Base-by-base conservation (phyloP, 1,284 basidiomycete genomes). In the Neonothopanus nambi region DNA sequence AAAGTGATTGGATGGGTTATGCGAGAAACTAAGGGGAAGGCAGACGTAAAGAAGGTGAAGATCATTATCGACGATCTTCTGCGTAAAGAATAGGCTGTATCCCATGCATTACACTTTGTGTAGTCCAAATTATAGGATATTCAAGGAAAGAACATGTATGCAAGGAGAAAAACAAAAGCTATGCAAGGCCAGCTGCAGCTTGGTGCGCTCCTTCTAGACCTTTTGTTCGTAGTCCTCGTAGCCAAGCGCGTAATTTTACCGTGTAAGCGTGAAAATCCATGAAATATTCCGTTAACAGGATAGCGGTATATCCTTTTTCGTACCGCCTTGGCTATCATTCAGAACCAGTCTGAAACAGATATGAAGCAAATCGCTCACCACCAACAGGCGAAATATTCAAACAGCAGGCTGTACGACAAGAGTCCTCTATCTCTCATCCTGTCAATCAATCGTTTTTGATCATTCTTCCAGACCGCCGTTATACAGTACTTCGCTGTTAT, bases 401-500 rank as follows among this genome's bases (percentile, higher is more conserved):
- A 61, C 36, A 88, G 59, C n/a, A 82, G 65, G 5, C 70, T 64
- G 9, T 82, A 61, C 20, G 82, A 82, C 42, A 84, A 66, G 7
- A 85, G 66, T 0, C 84, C 83, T 24, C 70, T 69, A 37, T 73
- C 69, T 48, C 76, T 70, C 71, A 86, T 75, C 57, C 69, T 63
- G 52, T 75, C 69, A 52, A 78, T 68, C 5, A 85, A 61, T 12
- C 76, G 75, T 51, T 78, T 74, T 61, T 79, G 78, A 55, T 96
- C 93, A 64, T 91, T 89, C 60, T 82, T 76, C 87, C 93, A 97
- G 2, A 95, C 89, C 36, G 94, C 85, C 17, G 76, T 77, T 44
- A 87, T 81, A 68, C 96, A 98, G 70, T 93, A 97, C 62, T 93
- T 89, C 0, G 95, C 95, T 5, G 91, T 89, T 56, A 98, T 91